A percentile compares a stretch with the other conserved stretches of the same genome.
Conservation (phyloP, 371 early-diverging fungal species). For the Rhizopus microsporus region DNA sequence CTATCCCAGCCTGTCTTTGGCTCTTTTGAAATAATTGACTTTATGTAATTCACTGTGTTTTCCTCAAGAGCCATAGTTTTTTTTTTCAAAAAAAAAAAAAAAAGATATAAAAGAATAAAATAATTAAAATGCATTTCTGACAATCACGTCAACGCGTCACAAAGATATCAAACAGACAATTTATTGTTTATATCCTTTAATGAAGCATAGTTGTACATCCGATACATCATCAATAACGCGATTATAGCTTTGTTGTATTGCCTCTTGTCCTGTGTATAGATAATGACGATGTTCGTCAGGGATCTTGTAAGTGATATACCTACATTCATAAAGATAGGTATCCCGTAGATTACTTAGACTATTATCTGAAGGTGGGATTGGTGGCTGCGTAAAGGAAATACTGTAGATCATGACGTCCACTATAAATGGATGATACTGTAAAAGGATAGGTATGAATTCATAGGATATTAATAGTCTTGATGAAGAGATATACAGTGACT, state of each 20-base stretch:
- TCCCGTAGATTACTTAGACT: neutral
- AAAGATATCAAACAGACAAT: neutral
- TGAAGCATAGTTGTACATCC: conserved; percentile 40
- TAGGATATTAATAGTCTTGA: conserved; percentile 21
- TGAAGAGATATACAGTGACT: conserved; percentile 37
- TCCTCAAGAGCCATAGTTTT: conserved; percentile 29
- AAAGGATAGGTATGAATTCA: conserved; percentile 32
- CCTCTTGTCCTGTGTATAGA: conserved; percentile 28
- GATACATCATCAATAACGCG: conserved; percentile 29
- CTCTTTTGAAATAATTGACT: neutral
- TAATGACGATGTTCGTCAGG: conserved; percentile 2
- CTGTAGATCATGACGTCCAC: conserved; percentile 44
- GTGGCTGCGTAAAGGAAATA: conserved; percentile 11
- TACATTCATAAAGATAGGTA: conserved; percentile 16
- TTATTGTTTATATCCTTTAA: conserved; percentile 31
- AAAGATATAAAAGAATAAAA: conserved; percentile 14
- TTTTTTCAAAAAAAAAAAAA: conserved; percentile 13
- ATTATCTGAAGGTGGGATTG: neutral
- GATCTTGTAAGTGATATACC: conserved; percentile 7
- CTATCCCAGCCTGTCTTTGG: conserved; percentile 32
- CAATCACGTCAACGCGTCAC: neutral
- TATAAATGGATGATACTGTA: conserved; percentile 11
- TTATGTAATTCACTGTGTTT: conserved; percentile 19
- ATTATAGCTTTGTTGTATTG: conserved; percentile 25
- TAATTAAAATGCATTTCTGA: conserved; percentile 9